Percentiles rank a stretch among this genome's conserved stretches.
These are phyloP conservation scores for Diaporthe australafricana DNA, from an alignment of 2,329 filamentous ascomycete species.

Conservation along the genomic window DNA sequence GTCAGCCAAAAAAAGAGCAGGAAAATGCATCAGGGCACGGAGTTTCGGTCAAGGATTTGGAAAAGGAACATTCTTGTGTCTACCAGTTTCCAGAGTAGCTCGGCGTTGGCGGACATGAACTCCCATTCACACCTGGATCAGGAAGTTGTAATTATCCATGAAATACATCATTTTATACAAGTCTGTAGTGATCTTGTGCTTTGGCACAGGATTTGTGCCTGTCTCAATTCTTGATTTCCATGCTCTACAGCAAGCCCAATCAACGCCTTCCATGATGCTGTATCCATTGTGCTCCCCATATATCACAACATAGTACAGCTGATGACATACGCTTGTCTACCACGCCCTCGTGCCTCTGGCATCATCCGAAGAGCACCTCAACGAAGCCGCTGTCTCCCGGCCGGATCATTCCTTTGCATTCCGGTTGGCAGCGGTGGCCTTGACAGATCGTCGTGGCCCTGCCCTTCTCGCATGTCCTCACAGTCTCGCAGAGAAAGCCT, in stretches of 20 bases:
- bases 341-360: neutral
- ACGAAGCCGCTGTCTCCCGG: neutral
- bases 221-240: neutral
- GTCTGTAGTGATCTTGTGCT: neutral
- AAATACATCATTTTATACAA: neutral
- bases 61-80: neutral
- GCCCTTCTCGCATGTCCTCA: neutral
- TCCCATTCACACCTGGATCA: neutral
- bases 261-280: neutral
- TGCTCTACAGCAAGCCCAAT: neutral
- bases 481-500: neutral
- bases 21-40: neutral
- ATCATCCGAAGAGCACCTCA: neutral
- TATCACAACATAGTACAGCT: conserved; percentile 1
- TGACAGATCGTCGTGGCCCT: no score
- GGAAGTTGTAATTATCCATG: neutral
- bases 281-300: no score
- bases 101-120: neutral
- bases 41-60: conserved; percentile 3
- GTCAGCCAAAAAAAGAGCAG: neutral
- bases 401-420: no score
- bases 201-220: neutral
- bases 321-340: neutral
- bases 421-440: neutral
- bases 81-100: conserved; percentile 4